Base-by-base conservation (phyloP, 805 yeast genomes). In the Ogataea ramenticola region DNA sequence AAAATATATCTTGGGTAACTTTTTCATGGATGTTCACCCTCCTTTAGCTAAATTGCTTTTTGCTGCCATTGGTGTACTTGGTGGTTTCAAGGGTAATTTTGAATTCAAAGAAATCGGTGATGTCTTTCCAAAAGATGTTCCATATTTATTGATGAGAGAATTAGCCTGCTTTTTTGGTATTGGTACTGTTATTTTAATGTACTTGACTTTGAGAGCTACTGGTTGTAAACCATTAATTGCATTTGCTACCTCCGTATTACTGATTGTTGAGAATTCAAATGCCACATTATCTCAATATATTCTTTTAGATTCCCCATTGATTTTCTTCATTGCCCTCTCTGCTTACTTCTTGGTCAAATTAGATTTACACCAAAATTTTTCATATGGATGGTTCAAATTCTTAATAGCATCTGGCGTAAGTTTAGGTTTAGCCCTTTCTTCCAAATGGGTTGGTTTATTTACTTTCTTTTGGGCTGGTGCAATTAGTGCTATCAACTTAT, bases 21-120 rank as follows among this genome's bases (percentile, higher is more conserved):
- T 73, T 60, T 86, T 86, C 66, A 80, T 86, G 84, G 95, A 86
- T 65, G 93, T 86, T 44, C 95, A 86, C 61, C 95, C 95, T 30
- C 95, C 95, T 3, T 70, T 86, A 55, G 89, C 91, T 40, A 86
- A 86, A 64, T 76, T 86, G 82, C 61, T 86, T 40, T 84, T 73
- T 63, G 93, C 90, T 2, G 84, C 82, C 40, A 75, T 84, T 43
- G 87, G 77, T 1, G 62, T 73, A 29, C 47, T 82, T 12, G 86
- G 80, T 46, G 91, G 91, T 0, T 86, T 79, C 64, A 74, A 71
- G 30, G 93, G 95, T 39, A 76, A 75, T 54, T 86, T 86, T 56
- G 71, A 66, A 42, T 86, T 86, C 56, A 76, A 72, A 52, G 67
- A 69, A 40, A 86, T 86, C 56, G 93, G 89, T 45, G 77, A 75